These are phyloP conservation scores for Abrus precatorius DNA, from an alignment of 306 rosid genomes.

Conservation along the genomic window DNA sequence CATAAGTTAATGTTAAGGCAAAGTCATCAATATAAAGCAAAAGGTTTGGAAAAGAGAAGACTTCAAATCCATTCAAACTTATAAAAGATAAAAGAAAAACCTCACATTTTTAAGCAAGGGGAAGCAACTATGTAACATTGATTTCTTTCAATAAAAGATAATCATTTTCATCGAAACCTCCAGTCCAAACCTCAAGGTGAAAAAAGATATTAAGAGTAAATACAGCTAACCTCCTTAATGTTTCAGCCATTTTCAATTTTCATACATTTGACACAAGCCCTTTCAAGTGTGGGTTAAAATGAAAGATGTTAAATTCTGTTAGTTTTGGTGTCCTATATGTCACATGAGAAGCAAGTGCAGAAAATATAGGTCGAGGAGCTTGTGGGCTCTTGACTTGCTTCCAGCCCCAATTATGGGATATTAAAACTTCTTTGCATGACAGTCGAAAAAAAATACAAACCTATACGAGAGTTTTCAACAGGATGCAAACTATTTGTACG, in stretches of 20 bases:
- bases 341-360: background rate
- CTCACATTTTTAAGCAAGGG: slow-evolving; percentile 9
- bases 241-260: slow-evolving; percentile 7
- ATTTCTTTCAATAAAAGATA: slow-evolving; percentile 35
- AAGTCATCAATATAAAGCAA: slow-evolving; percentile 22
- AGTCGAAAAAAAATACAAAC: background rate
- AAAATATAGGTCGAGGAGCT: background rate
- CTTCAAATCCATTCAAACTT: slow-evolving; percentile 16
- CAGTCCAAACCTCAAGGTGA: slow-evolving; percentile 18
- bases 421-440: background rate
- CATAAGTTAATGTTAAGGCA: background rate
- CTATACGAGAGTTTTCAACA: background rate
- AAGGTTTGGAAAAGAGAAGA: background rate
- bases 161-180: slow-evolving; percentile 38
- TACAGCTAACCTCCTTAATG: background rate
- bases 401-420: background rate
- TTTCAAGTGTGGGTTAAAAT: background rate
- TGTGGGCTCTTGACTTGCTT: background rate
- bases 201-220: slow-evolving; percentile 6
- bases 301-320: slow-evolving; percentile 1
- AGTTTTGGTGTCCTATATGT: background rate
- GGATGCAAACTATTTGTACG: slow-evolving; percentile 31
- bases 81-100: background rate
- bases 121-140: background rate
- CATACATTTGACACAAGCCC: background rate